phyloP scores from a whole-genome alignment of 2,329 filamentous ascomycete genomes.

The Fusarium oligoseptatum region DNA sequence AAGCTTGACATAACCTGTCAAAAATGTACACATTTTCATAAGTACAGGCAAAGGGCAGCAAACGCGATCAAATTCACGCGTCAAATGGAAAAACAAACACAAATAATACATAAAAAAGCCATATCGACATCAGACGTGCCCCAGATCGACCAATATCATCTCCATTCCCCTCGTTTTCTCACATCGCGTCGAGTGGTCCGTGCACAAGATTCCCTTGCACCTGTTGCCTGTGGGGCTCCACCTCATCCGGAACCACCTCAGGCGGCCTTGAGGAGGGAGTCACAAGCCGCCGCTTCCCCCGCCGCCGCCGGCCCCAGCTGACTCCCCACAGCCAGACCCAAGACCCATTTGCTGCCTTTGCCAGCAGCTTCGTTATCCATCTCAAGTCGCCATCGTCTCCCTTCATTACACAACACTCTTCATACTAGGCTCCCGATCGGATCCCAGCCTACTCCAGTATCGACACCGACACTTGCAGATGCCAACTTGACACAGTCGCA shows the following conservation, averaged over 20 bases:
- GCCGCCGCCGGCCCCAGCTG: slow-evolving; percentile 39
- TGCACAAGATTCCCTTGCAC: slow-evolving; percentile 24
- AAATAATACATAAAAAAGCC: not conserved
- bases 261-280: slow-evolving; percentile 26
- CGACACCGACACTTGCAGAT: slow-evolving; percentile 13
- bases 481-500: slow-evolving; percentile 21
- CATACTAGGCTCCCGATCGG: not conserved
- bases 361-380: slow-evolving; percentile 19
- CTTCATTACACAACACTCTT: slow-evolving; percentile 9
- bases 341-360: slow-evolving; percentile 26
- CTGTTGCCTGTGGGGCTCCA: slow-evolving; percentile 30
- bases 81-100: accelerated
- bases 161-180: slow-evolving; percentile 7
- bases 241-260: slow-evolving; percentile 18
- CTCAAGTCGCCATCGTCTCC: slow-evolving; percentile 14
- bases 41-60: not conserved
- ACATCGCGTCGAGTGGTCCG: slow-evolving; percentile 25
- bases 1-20: too few relatives aligned
- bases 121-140: not conserved
- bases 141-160: slow-evolving; percentile 10
- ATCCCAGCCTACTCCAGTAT: slow-evolving; percentile 5
- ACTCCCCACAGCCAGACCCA: slow-evolving; percentile 27
- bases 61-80: not conserved
- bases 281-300: slow-evolving; percentile 34
- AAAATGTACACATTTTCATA: not conserved